Base-by-base conservation (phyloP, 1,284 basidiomycete species). In the Anthracocystis walkeri region DNA sequence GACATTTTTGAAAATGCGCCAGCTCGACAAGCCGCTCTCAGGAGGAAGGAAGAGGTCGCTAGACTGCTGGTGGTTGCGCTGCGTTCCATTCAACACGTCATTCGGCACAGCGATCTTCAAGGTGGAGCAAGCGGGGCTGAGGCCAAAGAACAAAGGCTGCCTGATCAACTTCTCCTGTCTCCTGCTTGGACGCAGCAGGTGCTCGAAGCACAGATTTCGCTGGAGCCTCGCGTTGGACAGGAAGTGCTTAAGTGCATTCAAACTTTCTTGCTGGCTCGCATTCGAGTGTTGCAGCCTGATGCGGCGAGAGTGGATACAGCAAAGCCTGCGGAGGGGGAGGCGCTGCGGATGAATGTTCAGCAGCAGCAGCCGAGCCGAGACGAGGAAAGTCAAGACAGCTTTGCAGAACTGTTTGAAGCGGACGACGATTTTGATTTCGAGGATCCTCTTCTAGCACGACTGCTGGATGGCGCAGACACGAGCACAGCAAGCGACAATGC, bases 351-450 rank as follows among this genome's bases (percentile, higher is more conserved):
- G 11, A 14, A n/a, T 12, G 23, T 18, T n/a, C 29, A 44, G 46
- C 58, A 46, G 14, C 45, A 42, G 35, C 61, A 45, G 55, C 56
- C 20, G 14, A 42, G 12, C 20, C 23, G 65, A 40, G 38, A 45
- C 54, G 58, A 59, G 14, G 88, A 66, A 87, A 89, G 58, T 88
- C 88, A 90, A 77, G 93, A 94, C 72, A 95, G 92, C 76, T 92
- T 94, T 81, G 75, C 71, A 4, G 92, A 94, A 67, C 86, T 89
- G 29, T 86, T 84, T 50, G 87, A 89, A 31, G 66, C 63, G 7
- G 87, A 87, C 60, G 84, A 90, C 45, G 89, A 91, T 71, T 74
- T 87, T 31, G 87, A 87, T 52, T 87, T 90, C 38, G 88, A 91
- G 49, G 90, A 92, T 75, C 89, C 90, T 2, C 87, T 88, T 23